Percentiles rank a stretch among this genome's conserved stretches.
Conservation (phyloP, 2,329 filamentous ascomycete genomes). For the Phialemoniopsis sp. region DNA sequence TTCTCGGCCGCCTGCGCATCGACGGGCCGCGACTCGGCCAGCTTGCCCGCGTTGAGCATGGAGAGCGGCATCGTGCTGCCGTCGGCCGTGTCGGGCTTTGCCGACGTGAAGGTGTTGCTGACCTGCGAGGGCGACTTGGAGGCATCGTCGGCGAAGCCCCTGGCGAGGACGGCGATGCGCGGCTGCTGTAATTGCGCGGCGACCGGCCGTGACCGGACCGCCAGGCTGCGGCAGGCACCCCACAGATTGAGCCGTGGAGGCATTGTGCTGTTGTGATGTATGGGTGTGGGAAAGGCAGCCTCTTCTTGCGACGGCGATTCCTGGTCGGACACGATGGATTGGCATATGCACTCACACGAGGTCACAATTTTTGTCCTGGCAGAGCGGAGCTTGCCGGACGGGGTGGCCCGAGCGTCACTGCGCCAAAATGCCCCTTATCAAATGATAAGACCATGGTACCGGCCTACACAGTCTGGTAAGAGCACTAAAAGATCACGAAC, state of each 20-base stretch:
- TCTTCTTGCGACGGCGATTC: too few species aligned
- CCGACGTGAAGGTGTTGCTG: slow-evolving; percentile 1
- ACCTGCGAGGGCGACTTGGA: not conserved
- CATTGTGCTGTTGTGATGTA: slow-evolving; percentile 29
- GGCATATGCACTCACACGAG: too few species aligned
- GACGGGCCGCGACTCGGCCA: slow-evolving; percentile 9
- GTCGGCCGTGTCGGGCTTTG: too few species aligned
- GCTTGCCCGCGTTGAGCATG: slow-evolving; percentile 4
- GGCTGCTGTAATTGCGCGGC: slow-evolving; percentile 10
- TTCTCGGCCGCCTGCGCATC: slow-evolving; percentile 36
- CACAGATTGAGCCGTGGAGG: slow-evolving; percentile 50
- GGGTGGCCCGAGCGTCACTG: not conserved
- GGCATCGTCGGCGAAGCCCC: slow-evolving; percentile 19
- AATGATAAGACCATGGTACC: not conserved
- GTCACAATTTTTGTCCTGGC: too few species aligned
- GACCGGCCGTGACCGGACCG: slow-evolving; percentile 29
- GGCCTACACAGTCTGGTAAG: too few species aligned
- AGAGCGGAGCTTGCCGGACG: too few species aligned
- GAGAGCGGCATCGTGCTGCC: slow-evolving; percentile 5
- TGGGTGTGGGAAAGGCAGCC: too few species aligned
- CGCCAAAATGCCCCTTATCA: not conserved
- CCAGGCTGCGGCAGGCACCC: slow-evolving; percentile 34
- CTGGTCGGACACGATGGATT: too few species aligned
- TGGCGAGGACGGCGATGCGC: slow-evolving; percentile 16
- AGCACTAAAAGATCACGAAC: too few species aligned